Evolutionary conservation across 225 moss, liverwort and hornwort genomes (phyloP), one percentile per base, ranked within the genome.

Genomic region (Marchantia paleacea): DNA sequence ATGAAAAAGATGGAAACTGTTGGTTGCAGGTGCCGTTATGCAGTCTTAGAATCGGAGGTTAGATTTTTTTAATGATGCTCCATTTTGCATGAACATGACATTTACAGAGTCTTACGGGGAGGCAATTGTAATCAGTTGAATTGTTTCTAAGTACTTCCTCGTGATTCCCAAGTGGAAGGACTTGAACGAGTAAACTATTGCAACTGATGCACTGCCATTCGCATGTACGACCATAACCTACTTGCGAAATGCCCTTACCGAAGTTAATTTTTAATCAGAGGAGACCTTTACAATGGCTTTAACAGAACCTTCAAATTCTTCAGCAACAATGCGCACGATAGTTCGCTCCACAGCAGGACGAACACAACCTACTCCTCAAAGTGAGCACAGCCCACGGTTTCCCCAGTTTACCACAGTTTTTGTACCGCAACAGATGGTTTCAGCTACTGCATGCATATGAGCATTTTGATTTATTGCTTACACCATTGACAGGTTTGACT

Each of bases 381-480:
- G 55, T 75, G 75, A 55, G 28, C 25, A 54, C 55, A 13, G 55
- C 55, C 75, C 75, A 57, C 54, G 12, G 25, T 75, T 55, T 75
- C 24, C 75, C n/a, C 55, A 30, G 16, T 57, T 29, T n/a, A n/a
- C n/a, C n/a, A n/a, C 25, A 52, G 52, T 15, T 75, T 29, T 28
- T 75, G 28, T 75, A 75, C 55, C 55, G 14, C 57, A 55, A 57
- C 51, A 75, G 13, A 0, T 47, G 48, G 55, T 55, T 75, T 31
- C 24, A 73, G 16, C 52, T 52, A 73, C 24, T 12, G 52, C 52
- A 52, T 52, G 73, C 24, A 10, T 22, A 15, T 25, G 9, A 7
- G 52, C 68, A 26, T 52, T 24, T 52, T 22, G 13, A 73, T 51
- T 15, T 0, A 48, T n/a, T n/a, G n/a, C n/a, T 85, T 87, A 94